These are phyloP conservation scores for Blastobotrys niveus DNA, from an alignment of 1,139 yeast genomes.

Conservation along the genomic window DNA sequence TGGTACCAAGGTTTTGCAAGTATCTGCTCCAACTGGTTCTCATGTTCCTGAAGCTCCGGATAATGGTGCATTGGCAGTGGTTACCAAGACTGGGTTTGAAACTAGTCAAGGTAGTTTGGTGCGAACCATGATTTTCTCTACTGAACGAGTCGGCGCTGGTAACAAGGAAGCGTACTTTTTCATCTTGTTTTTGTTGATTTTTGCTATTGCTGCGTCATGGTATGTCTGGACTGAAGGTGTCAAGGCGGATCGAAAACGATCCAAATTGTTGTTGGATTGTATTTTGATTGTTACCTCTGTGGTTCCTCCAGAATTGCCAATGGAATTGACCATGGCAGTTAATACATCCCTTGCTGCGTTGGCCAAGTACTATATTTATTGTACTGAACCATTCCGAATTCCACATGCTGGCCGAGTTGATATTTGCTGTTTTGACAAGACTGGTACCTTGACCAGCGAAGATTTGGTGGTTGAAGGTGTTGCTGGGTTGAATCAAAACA, in stretches of 20 bases:
- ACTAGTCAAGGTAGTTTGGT: constrained; percentile 97
- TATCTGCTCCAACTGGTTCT: constrained; percentile 58
- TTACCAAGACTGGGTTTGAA: constrained; percentile 92
- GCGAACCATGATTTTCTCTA: constrained; percentile 94
- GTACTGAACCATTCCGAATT: constrained; percentile 98
- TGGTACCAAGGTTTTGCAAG: constrained; percentile 95
- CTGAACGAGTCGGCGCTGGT: constrained; percentile 95
- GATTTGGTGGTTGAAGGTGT: constrained; percentile 94
- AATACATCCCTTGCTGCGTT: constrained; percentile 84
- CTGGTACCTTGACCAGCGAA: constrained; percentile 97
- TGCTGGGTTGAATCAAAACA: constrained; percentile 58
- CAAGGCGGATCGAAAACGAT: constrained; percentile 88
- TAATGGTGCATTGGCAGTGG: constrained; percentile 85
- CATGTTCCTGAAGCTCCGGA: constrained; percentile 60
- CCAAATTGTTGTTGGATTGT: constrained; percentile 91
- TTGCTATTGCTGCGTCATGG: constrained; percentile 95
- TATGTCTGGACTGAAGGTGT: constrained; percentile 99
- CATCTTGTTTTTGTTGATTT: constrained; percentile 78
- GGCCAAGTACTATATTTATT: constrained; percentile 80
- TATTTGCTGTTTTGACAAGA: constrained; percentile 96
- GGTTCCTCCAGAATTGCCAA: constrained; percentile 98
- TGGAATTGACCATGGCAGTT: constrained; percentile 98
- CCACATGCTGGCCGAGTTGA: constrained; percentile 98
- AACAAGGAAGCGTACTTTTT: constrained; percentile 91
- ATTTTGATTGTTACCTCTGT: constrained; percentile 93